These are phyloP conservation scores for Zygnema circumcarinatum DNA, from an alignment of 139 green algal genomes.

Conservation along the genomic window DNA sequence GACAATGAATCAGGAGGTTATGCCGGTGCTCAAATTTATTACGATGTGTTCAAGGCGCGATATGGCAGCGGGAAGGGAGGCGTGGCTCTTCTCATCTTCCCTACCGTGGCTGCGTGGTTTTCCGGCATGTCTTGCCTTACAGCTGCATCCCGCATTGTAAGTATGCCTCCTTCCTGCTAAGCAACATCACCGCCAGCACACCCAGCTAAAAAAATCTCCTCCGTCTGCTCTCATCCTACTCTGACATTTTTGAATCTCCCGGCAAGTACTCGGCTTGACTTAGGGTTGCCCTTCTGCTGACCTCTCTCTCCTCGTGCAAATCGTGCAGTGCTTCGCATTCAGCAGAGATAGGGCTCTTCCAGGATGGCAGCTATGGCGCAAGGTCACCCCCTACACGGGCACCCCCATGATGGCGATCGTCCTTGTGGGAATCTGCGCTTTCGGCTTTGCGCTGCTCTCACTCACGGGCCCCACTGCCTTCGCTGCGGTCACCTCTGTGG, in stretches of 20 bases:
- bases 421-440: slow-evolving; percentile 56
- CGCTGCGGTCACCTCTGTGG: slow-evolving; percentile 63
- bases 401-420: slow-evolving; percentile 61
- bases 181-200: not conserved
- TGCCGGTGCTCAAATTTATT: slow-evolving; percentile 53
- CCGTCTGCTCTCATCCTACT: too few species aligned
- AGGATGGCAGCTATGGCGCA: slow-evolving; percentile 55
- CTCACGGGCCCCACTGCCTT: slow-evolving; percentile 55
- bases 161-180: not conserved
- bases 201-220: not conserved
- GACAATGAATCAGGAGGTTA: slow-evolving; percentile 23
- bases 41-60: slow-evolving; percentile 57
- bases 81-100: slow-evolving; percentile 56
- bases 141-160: slow-evolving; percentile 55
- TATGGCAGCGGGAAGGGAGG: slow-evolving; percentile 52
- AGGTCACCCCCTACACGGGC: slow-evolving; percentile 29
- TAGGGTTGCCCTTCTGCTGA: too few species aligned
- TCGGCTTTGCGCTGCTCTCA: slow-evolving; percentile 64
- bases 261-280: too few species aligned
- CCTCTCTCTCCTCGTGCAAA: too few species aligned
- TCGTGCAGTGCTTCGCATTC: slow-evolving; percentile 63
- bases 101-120: slow-evolving; percentile 60
- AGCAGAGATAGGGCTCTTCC: slow-evolving; percentile 65
- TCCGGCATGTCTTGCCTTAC: slow-evolving; percentile 67
- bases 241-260: too few species aligned